Evolutionary conservation across 75 land plant species (phyloP), one percentile per base, ranked within the genome.

Genomic region (Pinus albicaulis): DNA sequence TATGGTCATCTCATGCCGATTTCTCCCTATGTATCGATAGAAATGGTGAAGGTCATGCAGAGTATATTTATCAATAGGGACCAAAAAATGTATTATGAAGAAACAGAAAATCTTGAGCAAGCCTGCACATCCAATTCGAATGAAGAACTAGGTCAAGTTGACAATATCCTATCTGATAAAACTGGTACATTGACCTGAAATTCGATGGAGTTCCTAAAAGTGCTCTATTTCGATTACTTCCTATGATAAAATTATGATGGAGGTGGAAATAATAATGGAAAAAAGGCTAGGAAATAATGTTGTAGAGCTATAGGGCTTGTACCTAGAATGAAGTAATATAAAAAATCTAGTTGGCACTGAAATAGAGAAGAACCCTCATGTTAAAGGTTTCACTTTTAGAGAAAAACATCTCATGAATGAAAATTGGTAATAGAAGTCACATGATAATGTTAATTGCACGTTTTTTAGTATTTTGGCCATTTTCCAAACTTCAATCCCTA

Each of bases 131-230:
- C 92, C 55, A 90, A 90, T 76, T 80, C 88, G 68, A 90, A 85
- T 59, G 92, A 90, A 75, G 92, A 90, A 81, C 86, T 90, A 55
- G 92, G 92, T 10, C 95, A 92, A 65, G 89, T 95, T 20, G 82
- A 90, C 55, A 89, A 90, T 11, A 90, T 95, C 58, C 83, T 94
- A 7, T 94, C 98, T 56, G 98, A 94, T 76, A 94, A 94, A 75
- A 92, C 95, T 4, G 95, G 95, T 5, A 95, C 98, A 24, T 79
- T 95, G 70, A 95, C 98, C 15, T 84, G 98, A 79, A 95, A 95
- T 75, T 89, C 89, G 22, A 93, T 95, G 98, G 98, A 95, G 75
- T 95, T 95, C 65, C 31, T n/a, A n/a, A 24, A 93, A 95, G 73
- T 95, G 96, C 75, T 93, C 93, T 48, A 89, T 95, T 78, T 93